Evolutionary conservation across 169 alveolate genomes (phyloP).

Genomic region (Eimeria falciformis): DNA sequence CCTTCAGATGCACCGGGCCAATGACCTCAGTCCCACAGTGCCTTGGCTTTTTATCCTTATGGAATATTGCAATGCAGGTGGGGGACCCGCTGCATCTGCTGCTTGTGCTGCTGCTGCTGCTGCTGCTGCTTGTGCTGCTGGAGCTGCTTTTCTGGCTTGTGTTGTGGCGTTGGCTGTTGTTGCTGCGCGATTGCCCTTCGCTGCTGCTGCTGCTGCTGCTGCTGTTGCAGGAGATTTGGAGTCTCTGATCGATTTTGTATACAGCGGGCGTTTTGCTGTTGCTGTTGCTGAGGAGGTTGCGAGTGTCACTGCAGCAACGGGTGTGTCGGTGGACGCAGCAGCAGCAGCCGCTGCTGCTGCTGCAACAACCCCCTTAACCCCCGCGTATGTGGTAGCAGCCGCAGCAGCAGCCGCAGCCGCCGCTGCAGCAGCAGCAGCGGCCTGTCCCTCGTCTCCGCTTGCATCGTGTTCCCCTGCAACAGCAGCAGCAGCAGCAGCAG

Average conservation of each 20-base stretch:
- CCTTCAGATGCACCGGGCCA: conserved; percentile 78
- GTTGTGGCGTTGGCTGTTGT: not conserved
- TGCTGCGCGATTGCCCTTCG: conserved; percentile 8
- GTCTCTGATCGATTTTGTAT: not conserved
- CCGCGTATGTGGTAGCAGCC: not conserved
- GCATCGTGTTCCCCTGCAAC: conserved; percentile 6
- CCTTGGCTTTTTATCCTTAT: conserved; percentile 90
- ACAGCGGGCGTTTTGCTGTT: conserved; percentile 1
- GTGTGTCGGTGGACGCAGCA: not conserved
- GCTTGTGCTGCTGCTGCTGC: conserved; percentile 22
- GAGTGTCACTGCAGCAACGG: not conserved
- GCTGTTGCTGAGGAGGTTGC: conserved; percentile 1
- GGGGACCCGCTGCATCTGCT: not conserved
- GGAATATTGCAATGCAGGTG: conserved; percentile 91
- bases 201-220: not conserved
- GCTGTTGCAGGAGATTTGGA: not conserved
- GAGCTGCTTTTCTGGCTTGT: not conserved
- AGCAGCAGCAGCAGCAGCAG: conserved; percentile 22
- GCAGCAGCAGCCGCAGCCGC: conserved; percentile 10
- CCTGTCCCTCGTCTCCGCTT: conserved; percentile 2
- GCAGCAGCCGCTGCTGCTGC: conserved; percentile 5
- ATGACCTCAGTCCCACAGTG: conserved; percentile 86
- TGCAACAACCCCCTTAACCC: not conserved
- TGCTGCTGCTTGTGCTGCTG: not conserved
- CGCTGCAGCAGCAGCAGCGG: not conserved